Base-by-base conservation (phyloP, 441 rosid genomes). In the Populus trichocarpa region DNA sequence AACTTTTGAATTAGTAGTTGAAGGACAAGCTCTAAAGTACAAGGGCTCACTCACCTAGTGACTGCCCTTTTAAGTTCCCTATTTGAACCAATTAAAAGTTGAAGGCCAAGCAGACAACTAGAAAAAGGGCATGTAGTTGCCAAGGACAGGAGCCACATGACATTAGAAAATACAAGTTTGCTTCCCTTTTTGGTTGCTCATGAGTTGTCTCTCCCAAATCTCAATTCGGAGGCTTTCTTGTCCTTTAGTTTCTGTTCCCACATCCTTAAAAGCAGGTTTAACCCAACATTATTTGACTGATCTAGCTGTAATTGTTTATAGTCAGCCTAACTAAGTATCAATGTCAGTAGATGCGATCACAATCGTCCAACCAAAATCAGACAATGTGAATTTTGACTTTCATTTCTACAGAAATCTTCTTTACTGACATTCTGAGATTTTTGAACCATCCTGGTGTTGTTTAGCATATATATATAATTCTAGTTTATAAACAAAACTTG, bases 371-470 rank as follows among this genome's bases (percentile, higher is more conserved):
- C 69, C 38, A 42, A 79, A 69, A 81, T 79, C 87, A 81, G 86
- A 87, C 92, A 88, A 81, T 84, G 75, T 80, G 77, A 86, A 82
- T 84, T 82, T 88, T 87, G 90, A 87, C 90, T 87, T 89, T 87
- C 83, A 82, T 83, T 79, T 70, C 36, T 77, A 50, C 86, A 63
- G 77, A 42, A 50, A 67, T 72, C 69, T 77, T 70, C 67, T 61
- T 61, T 77, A 69, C 67, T 28, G 50, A 57, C 25, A 77, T 25
- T 77, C 28, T 69, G 20, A 50, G 26, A 10, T 32, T 78, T 75
- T 26, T 12, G 75, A 78, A 67, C 72, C 35, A 73, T 78, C 79
- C 70, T 78, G 42, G 69, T 78, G 86, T 75, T 83, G 38, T 81
- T 81, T 80, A 79, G 73, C 75, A 71, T 35, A 26, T 74, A 67